Base-by-base conservation (phyloP, 495 filamentous ascomycete species). In the Elasticomyces elasticus region DNA sequence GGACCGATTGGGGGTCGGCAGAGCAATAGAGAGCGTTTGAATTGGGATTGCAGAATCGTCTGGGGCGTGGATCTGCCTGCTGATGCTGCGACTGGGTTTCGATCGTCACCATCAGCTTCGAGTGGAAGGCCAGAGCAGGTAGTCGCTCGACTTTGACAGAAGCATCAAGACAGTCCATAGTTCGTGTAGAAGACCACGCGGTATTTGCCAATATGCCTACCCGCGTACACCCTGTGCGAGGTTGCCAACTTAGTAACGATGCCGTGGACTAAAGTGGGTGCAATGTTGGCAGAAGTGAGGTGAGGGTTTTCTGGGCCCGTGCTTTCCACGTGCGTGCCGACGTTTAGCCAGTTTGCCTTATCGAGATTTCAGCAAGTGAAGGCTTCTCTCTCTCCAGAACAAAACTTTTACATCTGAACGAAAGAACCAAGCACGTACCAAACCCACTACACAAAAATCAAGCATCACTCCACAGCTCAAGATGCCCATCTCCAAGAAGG, bases 401-500 rank as follows among this genome's bases (percentile, higher is more conserved):
- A n/a, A n/a, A n/a, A n/a, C n/a, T 33, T 7, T 15, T 33, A 33
- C 30, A 33, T 15, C 30, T 33, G 7, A 33, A 33, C 30, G 15
- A 33, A 15, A 7, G 30, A 33, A 33, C 30, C 30, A 15, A 33
- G 30, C 30, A 33, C 10, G 19, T 42, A 42, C 7, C 9, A 43
- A n/a, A 43, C 40, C 9, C 15, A 6, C 15, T 6, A 7, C 15
- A 7, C 7, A n/a, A 7, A 17, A n/a, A 7, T 23, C 40, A 43
- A 7, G 20, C 42, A 10, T 23, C 5, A 40, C 35, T 13, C 13
- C 35, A 15, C 20, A 27, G 5, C 25, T 46, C 46, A 59, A 22
- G n/a, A 59, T 59, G 56, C 56, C 56, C 49, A 59, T 59, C 51
- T 48, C 50, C n/a, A 59, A 59, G 42, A 59, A 59, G 30, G 56